Percentiles rank a stretch among this genome's conserved stretches.
These are phyloP conservation scores for Leccinum proliferum DNA, from an alignment of 1,284 basidiomycete genomes.

Conservation along the genomic window DNA sequence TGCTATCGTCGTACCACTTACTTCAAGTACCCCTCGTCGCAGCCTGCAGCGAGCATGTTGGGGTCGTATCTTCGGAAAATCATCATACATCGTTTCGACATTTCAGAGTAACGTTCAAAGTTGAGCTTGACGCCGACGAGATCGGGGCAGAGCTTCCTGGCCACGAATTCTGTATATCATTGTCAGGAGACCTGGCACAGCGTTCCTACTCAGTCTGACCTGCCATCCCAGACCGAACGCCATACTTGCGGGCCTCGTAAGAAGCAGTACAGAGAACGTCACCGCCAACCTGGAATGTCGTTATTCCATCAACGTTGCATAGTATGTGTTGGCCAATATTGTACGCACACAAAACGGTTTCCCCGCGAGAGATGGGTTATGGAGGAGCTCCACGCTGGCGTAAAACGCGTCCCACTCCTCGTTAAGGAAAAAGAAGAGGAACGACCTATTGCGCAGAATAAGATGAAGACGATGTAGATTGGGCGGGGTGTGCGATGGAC, in stretches of 20 bases:
- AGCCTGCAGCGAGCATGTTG: slow-evolving; percentile 72
- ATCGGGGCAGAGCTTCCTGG: slow-evolving; percentile 90
- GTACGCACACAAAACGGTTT: slow-evolving; percentile 82
- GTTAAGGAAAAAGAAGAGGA: too few relatives aligned
- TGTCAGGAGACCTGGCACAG: slow-evolving; percentile 1
- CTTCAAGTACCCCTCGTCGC: slow-evolving; percentile 91
- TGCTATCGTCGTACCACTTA: slow-evolving; percentile 32
- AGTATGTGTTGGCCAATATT: not conserved
- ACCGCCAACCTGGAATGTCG: slow-evolving; percentile 52
- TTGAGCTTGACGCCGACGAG: slow-evolving; percentile 72
- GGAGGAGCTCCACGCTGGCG: slow-evolving; percentile 72
- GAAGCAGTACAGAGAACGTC: slow-evolving; percentile 85
- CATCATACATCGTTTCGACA: slow-evolving; percentile 64
- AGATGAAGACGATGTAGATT: too few relatives aligned
- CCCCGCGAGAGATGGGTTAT: slow-evolving; percentile 73
- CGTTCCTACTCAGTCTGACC: slow-evolving; percentile 36
- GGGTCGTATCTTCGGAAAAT: slow-evolving; percentile 78
- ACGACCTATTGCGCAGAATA: too few relatives aligned
- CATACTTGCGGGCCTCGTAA: slow-evolving; percentile 87
- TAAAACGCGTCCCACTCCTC: slow-evolving; percentile 59
- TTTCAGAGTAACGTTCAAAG: slow-evolving; percentile 64
- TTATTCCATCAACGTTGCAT: not conserved
- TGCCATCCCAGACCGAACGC: slow-evolving; percentile 87
- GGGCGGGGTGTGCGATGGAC: too few relatives aligned
- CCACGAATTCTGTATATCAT: slow-evolving; percentile 65